Evolutionary conservation across 2,329 filamentous ascomycete species (phyloP).

Genomic region (Conoideocrella luteorostrata): DNA sequence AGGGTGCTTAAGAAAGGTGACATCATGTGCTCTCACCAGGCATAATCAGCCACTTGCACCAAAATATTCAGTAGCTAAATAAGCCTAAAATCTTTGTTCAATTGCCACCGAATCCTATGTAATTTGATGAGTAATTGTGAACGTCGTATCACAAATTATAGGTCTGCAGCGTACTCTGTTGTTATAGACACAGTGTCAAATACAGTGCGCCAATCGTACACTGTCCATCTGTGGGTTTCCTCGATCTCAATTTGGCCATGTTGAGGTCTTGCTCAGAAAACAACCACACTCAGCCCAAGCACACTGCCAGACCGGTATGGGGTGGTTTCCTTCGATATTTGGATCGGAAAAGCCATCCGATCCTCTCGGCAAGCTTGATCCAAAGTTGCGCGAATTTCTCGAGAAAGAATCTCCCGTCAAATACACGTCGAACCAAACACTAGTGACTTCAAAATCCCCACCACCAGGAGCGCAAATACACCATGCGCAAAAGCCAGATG

Average conservation of each 20-base stretch:
- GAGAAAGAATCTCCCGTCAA: constrained; percentile 74
- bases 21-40: too few species aligned
- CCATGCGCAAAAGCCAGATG: constrained; percentile 12
- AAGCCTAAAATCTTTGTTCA: too few species aligned
- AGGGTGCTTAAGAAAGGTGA: too few species aligned
- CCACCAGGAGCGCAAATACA: constrained; percentile 9
- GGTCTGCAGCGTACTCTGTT: neutral
- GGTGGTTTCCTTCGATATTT: constrained; percentile 51
- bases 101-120: too few species aligned
- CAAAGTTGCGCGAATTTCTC: constrained; percentile 76
- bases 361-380: constrained; percentile 70
- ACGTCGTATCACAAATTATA: too few species aligned
- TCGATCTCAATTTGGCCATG: neutral
- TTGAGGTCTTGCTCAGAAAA: neutral
- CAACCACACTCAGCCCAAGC: neutral
- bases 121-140: too few species aligned
- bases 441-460: constrained; percentile 11
- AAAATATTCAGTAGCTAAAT: too few species aligned
- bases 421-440: constrained; percentile 37
- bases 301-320: constrained; percentile 35
- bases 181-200: constrained; percentile 2
- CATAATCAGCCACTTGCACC: too few species aligned
- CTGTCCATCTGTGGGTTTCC: neutral
- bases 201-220: neutral
- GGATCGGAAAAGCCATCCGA: constrained; percentile 41